phyloP scores from a whole-genome alignment of 2,329 filamentous ascomycete genomes.

The Xylariaceae sp. region DNA sequence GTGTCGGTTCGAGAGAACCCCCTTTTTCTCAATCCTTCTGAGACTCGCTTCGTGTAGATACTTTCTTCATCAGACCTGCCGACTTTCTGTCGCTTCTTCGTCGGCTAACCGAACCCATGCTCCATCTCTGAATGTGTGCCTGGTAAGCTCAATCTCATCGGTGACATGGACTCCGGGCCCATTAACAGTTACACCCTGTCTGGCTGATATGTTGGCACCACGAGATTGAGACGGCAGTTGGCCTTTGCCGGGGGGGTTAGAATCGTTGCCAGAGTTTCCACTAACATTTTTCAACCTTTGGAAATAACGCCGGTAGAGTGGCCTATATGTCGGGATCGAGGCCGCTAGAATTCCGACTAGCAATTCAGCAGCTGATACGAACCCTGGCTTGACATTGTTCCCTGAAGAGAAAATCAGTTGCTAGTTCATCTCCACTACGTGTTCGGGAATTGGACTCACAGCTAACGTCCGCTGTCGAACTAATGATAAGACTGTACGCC shows the following conservation, averaged over 20 bases:
- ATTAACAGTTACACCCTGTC: background rate
- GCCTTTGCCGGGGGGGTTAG: background rate
- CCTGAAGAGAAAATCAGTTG: background rate
- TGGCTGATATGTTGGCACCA: background rate
- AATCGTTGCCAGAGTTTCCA: background rate
- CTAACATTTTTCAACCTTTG: background rate
- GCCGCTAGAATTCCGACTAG: background rate
- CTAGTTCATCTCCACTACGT: background rate
- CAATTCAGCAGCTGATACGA: background rate
- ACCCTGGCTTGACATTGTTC: background rate
- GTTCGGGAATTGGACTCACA: constrained; percentile 3
- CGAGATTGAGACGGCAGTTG: background rate
- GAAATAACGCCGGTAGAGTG: constrained; percentile 2
- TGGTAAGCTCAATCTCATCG: background rate
- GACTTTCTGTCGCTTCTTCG: background rate
- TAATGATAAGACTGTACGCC: background rate
- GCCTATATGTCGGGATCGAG: constrained; percentile 5
- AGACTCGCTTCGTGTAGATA: too few species aligned
- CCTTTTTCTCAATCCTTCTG: too few species aligned
- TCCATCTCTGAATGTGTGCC: background rate
- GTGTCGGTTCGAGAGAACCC: too few species aligned
- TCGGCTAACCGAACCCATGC: background rate
- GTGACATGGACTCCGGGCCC: background rate
- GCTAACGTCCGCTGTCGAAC: background rate
- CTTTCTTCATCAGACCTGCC: too few species aligned